These are phyloP conservation scores for Emergomyces africanus DNA, from an alignment of 2,329 filamentous ascomycete species.

Conservation along the genomic window DNA sequence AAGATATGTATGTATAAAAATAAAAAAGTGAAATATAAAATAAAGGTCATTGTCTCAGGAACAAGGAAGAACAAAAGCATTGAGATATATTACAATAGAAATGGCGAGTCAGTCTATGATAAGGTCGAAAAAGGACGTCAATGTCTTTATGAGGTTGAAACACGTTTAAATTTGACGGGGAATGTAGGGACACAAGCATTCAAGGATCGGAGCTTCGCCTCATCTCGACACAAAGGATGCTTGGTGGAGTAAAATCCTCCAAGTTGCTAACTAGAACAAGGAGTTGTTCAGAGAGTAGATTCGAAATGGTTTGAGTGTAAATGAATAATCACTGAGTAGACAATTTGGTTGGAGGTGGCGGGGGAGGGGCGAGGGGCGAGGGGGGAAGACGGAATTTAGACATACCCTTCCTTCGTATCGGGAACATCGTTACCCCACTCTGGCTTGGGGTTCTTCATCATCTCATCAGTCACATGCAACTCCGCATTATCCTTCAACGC, in stretches of 20 bases:
- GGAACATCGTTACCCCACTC: slow-evolving; percentile 92
- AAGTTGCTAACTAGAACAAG: background rate
- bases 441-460: slow-evolving; percentile 95
- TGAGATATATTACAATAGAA: background rate
- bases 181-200: background rate
- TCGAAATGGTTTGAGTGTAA: background rate
- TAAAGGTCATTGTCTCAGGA: background rate
- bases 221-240: background rate
- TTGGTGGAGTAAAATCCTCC: background rate
- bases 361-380: background rate
- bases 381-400: slow-evolving; percentile 10
- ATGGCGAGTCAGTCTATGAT: background rate
- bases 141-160: background rate
- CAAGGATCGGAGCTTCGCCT: background rate
- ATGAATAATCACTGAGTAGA: background rate
- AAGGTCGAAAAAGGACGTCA: background rate
- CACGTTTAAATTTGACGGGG: background rate
- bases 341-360: too few relatives aligned
- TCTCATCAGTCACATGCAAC: slow-evolving; percentile 81
- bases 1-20: too few relatives aligned
- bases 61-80: background rate
- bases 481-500: slow-evolving; percentile 91
- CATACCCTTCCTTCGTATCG: slow-evolving; percentile 89
- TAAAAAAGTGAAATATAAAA: background rate
- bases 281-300: background rate